Evolutionary conservation across 805 yeast species (phyloP).

Genomic region (Saccharomycopsis oosterbeekiorum): DNA sequence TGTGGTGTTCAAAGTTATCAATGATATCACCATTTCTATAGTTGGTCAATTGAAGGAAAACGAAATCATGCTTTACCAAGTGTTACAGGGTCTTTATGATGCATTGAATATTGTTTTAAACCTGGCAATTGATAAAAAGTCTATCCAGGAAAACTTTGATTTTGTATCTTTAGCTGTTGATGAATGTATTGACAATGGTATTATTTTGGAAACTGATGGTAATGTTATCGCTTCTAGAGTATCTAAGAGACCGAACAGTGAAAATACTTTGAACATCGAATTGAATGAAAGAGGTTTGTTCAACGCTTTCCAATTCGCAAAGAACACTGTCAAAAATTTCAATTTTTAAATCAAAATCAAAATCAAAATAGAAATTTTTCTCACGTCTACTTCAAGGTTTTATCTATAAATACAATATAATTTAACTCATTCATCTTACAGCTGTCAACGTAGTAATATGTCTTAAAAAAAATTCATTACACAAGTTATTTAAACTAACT

Average conservation of each 20-base stretch:
- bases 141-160: slow-evolving; percentile 76
- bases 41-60: slow-evolving; percentile 76
- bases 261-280: slow-evolving; percentile 50
- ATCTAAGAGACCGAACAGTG: slow-evolving; percentile 74
- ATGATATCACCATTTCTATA: slow-evolving; percentile 64
- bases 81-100: slow-evolving; percentile 68
- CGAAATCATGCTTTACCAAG: slow-evolving; percentile 69
- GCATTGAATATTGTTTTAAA: slow-evolving; percentile 69
- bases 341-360: slow-evolving; percentile 6
- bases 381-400: too few species aligned
- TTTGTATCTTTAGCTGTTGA: slow-evolving; percentile 79
- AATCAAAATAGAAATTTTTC: neutral
- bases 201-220: slow-evolving; percentile 83
- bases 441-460: neutral
- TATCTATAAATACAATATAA: neutral
- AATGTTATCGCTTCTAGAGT: slow-evolving; percentile 82
- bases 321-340: slow-evolving; percentile 42
- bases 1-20: slow-evolving; percentile 76
- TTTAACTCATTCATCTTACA: neutral
- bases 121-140: slow-evolving; percentile 63
- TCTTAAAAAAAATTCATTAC: too few species aligned
- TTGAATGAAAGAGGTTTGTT: slow-evolving; percentile 65
- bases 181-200: slow-evolving; percentile 89
- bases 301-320: slow-evolving; percentile 83
- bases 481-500: neutral